Evolutionary conservation across 352 stramenopile species (phyloP), one percentile per base, ranked within the genome.

Genomic region (Phytophthora rubi): DNA sequence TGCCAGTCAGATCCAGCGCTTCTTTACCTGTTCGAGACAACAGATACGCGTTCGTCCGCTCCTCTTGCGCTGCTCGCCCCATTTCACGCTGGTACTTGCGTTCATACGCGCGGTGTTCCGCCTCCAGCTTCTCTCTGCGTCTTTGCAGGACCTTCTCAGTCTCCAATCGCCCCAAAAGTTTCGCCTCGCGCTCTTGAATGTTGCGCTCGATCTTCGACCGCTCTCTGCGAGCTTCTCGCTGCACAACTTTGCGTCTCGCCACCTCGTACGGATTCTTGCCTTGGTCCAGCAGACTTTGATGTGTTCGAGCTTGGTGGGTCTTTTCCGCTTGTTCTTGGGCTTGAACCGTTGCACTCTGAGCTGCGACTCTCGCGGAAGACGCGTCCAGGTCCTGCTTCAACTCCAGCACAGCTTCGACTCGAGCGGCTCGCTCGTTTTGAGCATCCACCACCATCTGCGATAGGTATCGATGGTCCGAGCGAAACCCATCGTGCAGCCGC

Each of bases 221-320:
- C 39, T 92, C 75, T 1, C 66, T 68, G 2, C 65, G 44, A 0
- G 85, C 74, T 37, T 63, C 55, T 48, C 76, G 70, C 12, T 80
- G 69, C 10, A 91, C 82, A 5, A 81, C 70, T 23, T 80, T 73
- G 2, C 63, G 68, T 33, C 89, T 86, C 2, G 83, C 70, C 3
- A 91, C 83, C 49, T 95, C 85, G 63, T 95, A 91, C 18, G 89
- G 86, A 63, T 95, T 95, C 52, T 88, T 80, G 6, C 88, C 88
- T 32, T 92, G 85, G 26, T 77, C 72, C 45, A 95, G 44, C 4
- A 93, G 68, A 53, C 79, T 71, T 30, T 89, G 74, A 49, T 89
- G 90, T 15, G 72, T 63, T 1, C 66, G 53, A 28, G 70, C 75
- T 52, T 91, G 73, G n/a, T 76, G 47, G 2, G 74, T 56, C 0